Conservation (phyloP, 2,329 filamentous ascomycete species). For the Arachnomyces sp. region DNA sequence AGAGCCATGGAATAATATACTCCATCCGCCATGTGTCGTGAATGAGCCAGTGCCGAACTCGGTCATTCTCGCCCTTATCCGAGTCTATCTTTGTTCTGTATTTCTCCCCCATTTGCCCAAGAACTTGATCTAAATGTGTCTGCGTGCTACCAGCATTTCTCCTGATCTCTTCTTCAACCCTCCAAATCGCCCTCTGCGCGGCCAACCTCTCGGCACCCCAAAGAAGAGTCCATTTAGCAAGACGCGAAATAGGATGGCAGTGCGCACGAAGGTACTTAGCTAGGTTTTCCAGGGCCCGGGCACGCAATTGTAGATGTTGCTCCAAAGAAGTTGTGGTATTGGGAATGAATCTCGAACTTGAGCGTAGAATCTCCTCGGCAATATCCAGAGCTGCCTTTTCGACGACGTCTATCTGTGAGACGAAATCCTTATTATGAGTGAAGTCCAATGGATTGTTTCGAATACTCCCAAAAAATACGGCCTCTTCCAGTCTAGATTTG, state of each 20-base stretch:
- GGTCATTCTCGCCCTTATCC: slow-evolving; percentile 64
- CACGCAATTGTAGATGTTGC: slow-evolving; percentile 67
- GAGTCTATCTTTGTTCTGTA: slow-evolving; percentile 62
- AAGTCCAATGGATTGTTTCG: slow-evolving; percentile 85
- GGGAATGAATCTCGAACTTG: slow-evolving; percentile 66
- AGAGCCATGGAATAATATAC: slow-evolving; percentile 70
- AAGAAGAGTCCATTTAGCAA: slow-evolving; percentile 71
- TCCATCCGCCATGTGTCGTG: slow-evolving; percentile 66
- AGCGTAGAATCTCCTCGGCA: slow-evolving; percentile 74
- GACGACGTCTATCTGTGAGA: slow-evolving; percentile 63
- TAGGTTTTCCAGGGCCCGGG: slow-evolving; percentile 66
- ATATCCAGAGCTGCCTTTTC: slow-evolving; percentile 69
- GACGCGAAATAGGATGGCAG: slow-evolving; percentile 55
- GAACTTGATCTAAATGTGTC: slow-evolving; percentile 65
- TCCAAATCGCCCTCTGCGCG: slow-evolving; percentile 73
- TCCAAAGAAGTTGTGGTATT: slow-evolving; percentile 69
- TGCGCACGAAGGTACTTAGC: slow-evolving; percentile 62
- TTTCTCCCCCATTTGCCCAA: slow-evolving; percentile 67
- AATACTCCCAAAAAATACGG: slow-evolving; percentile 81
- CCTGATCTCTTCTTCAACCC: slow-evolving; percentile 63
- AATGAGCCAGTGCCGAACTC: slow-evolving; percentile 79
- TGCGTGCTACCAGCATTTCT: slow-evolving; percentile 54
- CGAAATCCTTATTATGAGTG: slow-evolving; percentile 56
- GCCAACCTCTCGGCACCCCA: slow-evolving; percentile 86
- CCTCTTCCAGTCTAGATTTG: slow-evolving; percentile 86